A percentile compares a stretch with the other conserved stretches of the same genome.
Conservation (phyloP, 2,329 filamentous ascomycete species). For the Beauveria australis region DNA sequence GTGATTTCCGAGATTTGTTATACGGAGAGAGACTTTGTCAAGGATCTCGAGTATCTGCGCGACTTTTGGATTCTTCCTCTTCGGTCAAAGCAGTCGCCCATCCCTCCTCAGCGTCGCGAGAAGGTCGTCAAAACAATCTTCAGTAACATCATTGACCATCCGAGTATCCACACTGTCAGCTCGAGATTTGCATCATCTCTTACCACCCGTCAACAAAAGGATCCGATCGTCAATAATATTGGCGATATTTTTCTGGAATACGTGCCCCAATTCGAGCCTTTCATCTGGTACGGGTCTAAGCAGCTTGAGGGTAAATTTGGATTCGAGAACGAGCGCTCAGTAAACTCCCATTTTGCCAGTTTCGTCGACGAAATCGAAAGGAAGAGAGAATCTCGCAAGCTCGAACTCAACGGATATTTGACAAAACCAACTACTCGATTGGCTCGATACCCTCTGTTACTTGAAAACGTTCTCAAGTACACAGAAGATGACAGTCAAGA, state of each 20-base stretch:
- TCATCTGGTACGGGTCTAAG: constrained; percentile 92
- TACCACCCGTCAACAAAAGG: constrained; percentile 83
- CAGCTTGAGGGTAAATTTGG: constrained; percentile 96
- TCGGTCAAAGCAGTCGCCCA: constrained; percentile 72
- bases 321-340: constrained; percentile 89
- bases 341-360: constrained; percentile 75
- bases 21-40: constrained; percentile 96
- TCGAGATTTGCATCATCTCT: constrained; percentile 80
- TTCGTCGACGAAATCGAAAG: constrained; percentile 97
- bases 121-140: constrained; percentile 93
- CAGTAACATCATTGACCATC: constrained; percentile 81
- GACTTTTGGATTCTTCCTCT: constrained; percentile 98
- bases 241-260: constrained; percentile 93
- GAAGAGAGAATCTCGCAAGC: constrained; percentile 89
- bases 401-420: constrained; percentile 94
- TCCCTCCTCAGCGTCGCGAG: constrained; percentile 79
- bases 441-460: constrained; percentile 82
- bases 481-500: constrained; percentile 85
- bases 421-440: constrained; percentile 95
- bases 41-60: constrained; percentile 92
- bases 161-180: constrained; percentile 80
- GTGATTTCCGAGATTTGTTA: constrained; percentile 98
- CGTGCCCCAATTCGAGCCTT: constrained; percentile 87
- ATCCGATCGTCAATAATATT: constrained; percentile 78
- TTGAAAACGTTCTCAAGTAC: constrained; percentile 88